These are phyloP conservation scores for Bipolaris bicolor DNA, from an alignment of 2,329 filamentous ascomycete species.

Conservation along the genomic window DNA sequence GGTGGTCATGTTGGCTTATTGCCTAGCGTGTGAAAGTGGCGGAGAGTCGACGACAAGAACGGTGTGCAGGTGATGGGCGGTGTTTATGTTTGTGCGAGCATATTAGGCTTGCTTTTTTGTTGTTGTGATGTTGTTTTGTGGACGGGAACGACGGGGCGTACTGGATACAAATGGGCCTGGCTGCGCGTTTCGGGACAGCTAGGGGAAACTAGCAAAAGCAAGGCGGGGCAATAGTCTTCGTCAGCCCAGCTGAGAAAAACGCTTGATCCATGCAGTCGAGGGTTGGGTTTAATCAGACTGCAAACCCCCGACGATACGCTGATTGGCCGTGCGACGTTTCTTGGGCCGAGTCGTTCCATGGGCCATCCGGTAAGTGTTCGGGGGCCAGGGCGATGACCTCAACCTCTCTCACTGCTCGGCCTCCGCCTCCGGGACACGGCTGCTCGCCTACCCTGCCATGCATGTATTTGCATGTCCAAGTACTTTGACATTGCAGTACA, in stretches of 20 bases:
- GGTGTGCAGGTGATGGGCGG: neutral
- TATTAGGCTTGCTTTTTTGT: conserved; percentile 10
- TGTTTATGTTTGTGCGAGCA: conserved; percentile 15
- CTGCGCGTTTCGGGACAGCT: conserved; percentile 12
- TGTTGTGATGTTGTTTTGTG: conserved; percentile 13
- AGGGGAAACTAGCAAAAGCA: conserved; percentile 11
- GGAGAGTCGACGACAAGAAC: neutral
- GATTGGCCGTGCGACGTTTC: neutral
- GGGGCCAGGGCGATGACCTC: conserved; percentile 6
- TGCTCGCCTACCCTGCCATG: neutral
- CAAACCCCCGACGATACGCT: neutral
- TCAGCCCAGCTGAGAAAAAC: conserved; percentile 10
- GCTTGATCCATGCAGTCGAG: conserved; percentile 17
- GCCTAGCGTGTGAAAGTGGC: neutral
- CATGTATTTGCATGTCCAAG: neutral
- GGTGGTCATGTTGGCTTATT: conserved; percentile 15
- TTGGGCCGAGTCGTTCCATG: neutral
- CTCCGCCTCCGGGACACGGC: neutral
- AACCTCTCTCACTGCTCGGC: neutral
- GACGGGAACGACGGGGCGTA: conserved; percentile 7
- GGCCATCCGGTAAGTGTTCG: conserved; percentile 3
- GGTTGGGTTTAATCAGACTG: conserved; percentile 9
- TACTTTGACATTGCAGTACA: neutral
- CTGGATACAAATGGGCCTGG: conserved; percentile 15
- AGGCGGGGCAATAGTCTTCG: conserved; percentile 17